Evolutionary conservation across 129 eudicot species (phyloP), one percentile per base, ranked within the genome.

Genomic region (Flaveria bidentis): DNA sequence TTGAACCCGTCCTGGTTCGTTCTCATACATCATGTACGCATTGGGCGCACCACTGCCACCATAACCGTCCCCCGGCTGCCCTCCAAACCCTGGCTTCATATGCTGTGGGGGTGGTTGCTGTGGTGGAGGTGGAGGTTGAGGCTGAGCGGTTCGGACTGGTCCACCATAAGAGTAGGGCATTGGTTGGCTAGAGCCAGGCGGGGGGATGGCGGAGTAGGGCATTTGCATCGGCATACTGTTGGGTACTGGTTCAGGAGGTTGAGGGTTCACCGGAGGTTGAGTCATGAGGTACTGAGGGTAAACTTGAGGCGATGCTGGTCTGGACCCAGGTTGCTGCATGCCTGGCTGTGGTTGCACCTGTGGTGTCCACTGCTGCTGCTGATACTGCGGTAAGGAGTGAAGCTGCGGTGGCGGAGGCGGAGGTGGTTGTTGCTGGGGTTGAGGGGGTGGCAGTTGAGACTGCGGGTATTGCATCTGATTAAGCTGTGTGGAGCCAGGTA

Each of bases 151-250:
- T 18, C 86, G 78, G 28, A 81, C 85, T 15, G 91, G 65, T 41
- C 90, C 87, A 72, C 88, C 84, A 80, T 86, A 88, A 0, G 87
- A 82, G 73, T 86, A 90, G 5, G 82, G 69, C 85, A 85, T 64
- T 80, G 83, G 83, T 63, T 84, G 93, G 68, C 78, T 81, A 5
- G 85, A 80, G 56, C 80, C 82, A 11, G 87, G 88, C 47, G 81
- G 93, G 44, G 87, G 78, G 71, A 83, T 45, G 51, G 87, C 86
- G 0, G 90, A 68, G 73, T 67, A 86, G 0, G 89, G 66, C 78
- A 86, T 79, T 80, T 90, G 98, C 97, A 88, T 87, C 1, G 91
- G 85, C 86, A 86, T 85, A 80, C 96, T 88, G 79, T 78, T 82
- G 3, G 93, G 86, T 25, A 77, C 78, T 71, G 84, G 76, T 52